Base-by-base conservation (phyloP, 768 basidiomycete species). In the Calocybe indica region DNA sequence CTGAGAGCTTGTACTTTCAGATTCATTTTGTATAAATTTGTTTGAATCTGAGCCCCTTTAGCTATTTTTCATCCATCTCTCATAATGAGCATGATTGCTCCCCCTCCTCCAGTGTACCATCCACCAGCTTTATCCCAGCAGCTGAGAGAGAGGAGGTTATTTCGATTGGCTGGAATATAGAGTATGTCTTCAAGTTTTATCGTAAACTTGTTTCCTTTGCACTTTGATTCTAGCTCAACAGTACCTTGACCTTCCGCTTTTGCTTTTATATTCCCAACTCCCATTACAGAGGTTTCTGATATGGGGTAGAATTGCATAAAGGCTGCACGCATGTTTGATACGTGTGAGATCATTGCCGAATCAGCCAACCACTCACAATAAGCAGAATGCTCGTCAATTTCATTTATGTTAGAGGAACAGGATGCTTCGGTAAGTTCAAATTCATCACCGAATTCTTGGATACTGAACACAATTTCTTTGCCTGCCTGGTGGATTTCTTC, bases 311-410 rank as follows among this genome's bases (percentile, higher is more conserved):
- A 53, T 12, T 5, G 45, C 3, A n/a, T 40, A 32, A 49, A 52
- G 7, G 41, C 38, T 11, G 40, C 43, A 31, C 35, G 2, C 11
- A 5, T 8, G 35, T 52, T 49, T 6, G 42, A 33, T 30, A 52
- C 29, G 30, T 49, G 52, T 2, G 43, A 52, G 3, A 47, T 52
- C 1, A 47, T 52, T 13, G 48, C 48, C 28, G 11, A 41, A 35
- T 52, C 52, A 1, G 15, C 44, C 3, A 52, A 12, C 52, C 52
- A 52, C n/a, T 48, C 31, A 33, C 42, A 48, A 43, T 42, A 48
- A 14, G 42, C 28, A 40, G 42, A 37, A 5, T 7, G 31, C 30
- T 40, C 13, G 35, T 48, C 40, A 34, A 14, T 48, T 15, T 15
- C 32, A 36, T 32, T 22, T 22, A 22, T 22, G 22, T 22, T 22